Base-by-base conservation (phyloP, 176 grass and related monocot species). In the Puya raimondii region DNA sequence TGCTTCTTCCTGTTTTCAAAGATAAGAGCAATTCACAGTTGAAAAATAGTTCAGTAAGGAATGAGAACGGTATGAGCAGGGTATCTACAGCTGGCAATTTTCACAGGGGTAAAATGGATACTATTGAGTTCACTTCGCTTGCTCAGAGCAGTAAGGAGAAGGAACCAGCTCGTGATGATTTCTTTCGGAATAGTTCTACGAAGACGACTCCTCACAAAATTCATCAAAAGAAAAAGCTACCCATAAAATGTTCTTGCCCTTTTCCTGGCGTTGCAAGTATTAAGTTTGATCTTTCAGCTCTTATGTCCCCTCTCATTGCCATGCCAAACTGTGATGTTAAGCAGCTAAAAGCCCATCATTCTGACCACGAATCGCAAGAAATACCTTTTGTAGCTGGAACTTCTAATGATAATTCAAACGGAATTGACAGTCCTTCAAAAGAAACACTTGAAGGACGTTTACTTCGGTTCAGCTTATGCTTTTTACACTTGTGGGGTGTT, bases 401-500 rank as follows among this genome's bases (percentile, higher is more conserved):
- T 72, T 73, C 47, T 23, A 73, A 80, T 73, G 71, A 50, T 78
- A 69, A 49, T 75, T 84, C 57, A 73, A 58, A 50, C 66, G 10
- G 68, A 66, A 75, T 82, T 61, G 85, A 91, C 72, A 88, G 83
- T 72, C 83, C 78, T 66, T 83, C 86, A 76, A 96, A 90, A 86
- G 78, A 88, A 56, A 91, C 88, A 73, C 48, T 86, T 52, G 92
- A 96, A 86, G 88, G 85, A 64, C 68, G 81, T 63, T 78, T 96
- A 69, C 79, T 96, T 78, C 79, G 92, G 68, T 96, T 96, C 78
- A 87, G 92, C 72, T 87, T 96, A 81, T 96, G 88, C 71, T 96
- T 96, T 89, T 56, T 96, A 64, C 92, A 96, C 86, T 84, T 96
- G 66, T 96, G 92, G 92, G 88, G 69, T 86, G 70, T 91, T 80